A percentile compares a stretch with the other conserved stretches of the same genome.
These are phyloP conservation scores for Microstegium vimineum DNA, from an alignment of 176 grass and related monocot species.

Conservation along the genomic window DNA sequence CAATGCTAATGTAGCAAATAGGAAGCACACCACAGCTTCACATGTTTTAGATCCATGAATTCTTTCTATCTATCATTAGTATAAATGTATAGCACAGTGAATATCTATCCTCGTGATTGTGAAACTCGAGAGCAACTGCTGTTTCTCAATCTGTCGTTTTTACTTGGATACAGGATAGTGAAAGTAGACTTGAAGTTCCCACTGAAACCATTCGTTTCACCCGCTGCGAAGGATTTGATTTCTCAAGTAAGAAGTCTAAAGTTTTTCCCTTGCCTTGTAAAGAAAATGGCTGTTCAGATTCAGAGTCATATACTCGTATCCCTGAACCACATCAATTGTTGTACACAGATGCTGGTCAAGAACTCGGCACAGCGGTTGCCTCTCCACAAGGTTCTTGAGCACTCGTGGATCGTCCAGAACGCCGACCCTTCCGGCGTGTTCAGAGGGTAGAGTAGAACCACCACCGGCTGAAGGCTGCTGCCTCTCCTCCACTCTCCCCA, in stretches of 20 bases:
- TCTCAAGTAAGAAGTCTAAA: constrained; percentile 46
- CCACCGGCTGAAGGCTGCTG: neutral
- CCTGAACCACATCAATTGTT: neutral
- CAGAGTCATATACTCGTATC: neutral
- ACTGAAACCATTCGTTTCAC: constrained; percentile 70
- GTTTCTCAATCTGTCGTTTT: constrained; percentile 28
- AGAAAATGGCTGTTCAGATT: neutral
- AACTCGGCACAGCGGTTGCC: constrained; percentile 45
- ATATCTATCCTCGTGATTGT: neutral
- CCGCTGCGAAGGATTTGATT: constrained; percentile 73
- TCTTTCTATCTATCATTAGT: neutral
- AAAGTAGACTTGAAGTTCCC: constrained; percentile 92
- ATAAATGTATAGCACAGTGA: neutral
- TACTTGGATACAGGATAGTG: constrained; percentile 55
- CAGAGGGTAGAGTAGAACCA: constrained; percentile 41
- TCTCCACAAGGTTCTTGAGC: constrained; percentile 81
- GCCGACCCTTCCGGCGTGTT: constrained; percentile 75
- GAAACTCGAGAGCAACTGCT: neutral
- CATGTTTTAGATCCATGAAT: neutral
- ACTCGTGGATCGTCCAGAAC: constrained; percentile 94
- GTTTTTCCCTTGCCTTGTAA: neutral
- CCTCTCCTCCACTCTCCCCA: neutral
- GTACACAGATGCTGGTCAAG: constrained; percentile 90
- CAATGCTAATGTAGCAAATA: neutral
- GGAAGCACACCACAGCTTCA: neutral